These are phyloP conservation scores for Colletotrichum kahawae DNA, from an alignment of 2,329 filamentous ascomycete genomes.

Conservation along the genomic window DNA sequence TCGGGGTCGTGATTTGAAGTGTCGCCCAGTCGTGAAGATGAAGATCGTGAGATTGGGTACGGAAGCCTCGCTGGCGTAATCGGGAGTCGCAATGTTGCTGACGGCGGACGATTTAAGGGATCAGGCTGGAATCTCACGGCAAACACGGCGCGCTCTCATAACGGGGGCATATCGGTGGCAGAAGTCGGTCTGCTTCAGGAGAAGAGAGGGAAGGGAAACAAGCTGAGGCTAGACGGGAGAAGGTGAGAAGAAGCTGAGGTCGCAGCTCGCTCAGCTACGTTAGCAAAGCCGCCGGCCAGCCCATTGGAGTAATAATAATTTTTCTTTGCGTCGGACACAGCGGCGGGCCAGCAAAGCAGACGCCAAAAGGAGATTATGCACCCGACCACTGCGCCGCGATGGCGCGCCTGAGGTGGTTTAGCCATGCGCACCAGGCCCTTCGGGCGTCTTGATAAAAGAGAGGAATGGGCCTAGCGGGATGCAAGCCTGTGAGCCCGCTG, in stretches of 20 bases:
- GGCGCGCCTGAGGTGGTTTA: conserved; percentile 5
- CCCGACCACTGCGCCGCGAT: conserved; percentile 6
- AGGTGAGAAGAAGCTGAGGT: background rate
- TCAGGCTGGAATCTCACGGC: background rate
- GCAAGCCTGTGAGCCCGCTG: background rate
- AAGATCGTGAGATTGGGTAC: background rate
- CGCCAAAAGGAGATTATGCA: conserved; percentile 7
- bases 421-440: background rate
- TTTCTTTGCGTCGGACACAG: background rate
- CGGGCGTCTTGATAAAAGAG: background rate
- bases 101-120: background rate
- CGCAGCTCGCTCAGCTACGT: background rate
- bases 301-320: background rate
- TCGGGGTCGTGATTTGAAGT: background rate
- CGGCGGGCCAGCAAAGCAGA: background rate
- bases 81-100: background rate
- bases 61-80: background rate
- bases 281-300: background rate
- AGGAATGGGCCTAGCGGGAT: conserved; percentile 12
- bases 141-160: background rate
- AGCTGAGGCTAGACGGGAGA: background rate
- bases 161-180: background rate
- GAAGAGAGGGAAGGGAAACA: background rate
- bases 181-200: background rate
- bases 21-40: background rate